Base-by-base conservation (phyloP, 176 grass and related monocot species). In the Pontederia crassipes region DNA sequence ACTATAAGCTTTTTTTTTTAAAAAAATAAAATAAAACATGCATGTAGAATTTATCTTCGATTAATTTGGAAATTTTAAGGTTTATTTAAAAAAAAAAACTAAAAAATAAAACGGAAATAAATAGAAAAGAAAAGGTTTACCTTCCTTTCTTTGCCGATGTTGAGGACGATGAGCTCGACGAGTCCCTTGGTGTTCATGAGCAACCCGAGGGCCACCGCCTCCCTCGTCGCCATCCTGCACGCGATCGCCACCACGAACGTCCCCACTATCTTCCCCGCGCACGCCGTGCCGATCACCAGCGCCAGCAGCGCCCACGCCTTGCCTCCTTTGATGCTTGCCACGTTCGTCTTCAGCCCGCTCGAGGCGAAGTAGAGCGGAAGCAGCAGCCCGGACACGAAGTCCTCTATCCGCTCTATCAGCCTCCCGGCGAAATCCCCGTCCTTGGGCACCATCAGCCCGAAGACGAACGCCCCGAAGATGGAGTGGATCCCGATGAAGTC, bases 171-270 rank as follows among this genome's bases (percentile, higher is more conserved):
- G 54, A 95, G 85, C 72, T 89, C 90, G 10, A 95, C 86, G 57
- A 95, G 82, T 0, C 90, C 90, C 77, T 95, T 95, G 60, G 90
- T 95, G 72, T 86, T 95, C 90, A 95, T 95, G 0, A 89, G 62
- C 0, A 89, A 74, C 0, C 90, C 90, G 0, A 89, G 82, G 59
- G 84, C 75, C 12, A 89, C 0, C 2, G 85, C 73, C 59, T 95
- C 90, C 45, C 66, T 10, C 1, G 75, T 51, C 0, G 71, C 61
- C 90, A 95, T 95, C 17, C 73, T 72, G 66, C 85, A 89, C 28
- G 70, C 85, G 60, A 89, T 55, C 8, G 85, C 90, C 12, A 89
- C 85, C 2, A 54, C 73, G 57, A 89, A 86, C 4, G 82, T 89
- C 0, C 85, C 85, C 0, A 27, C 11, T 46, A 95, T 83, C 77